phyloP scores from a whole-genome alignment of 2,329 filamentous ascomycete genomes.

The Dactylonectria estremocensis region DNA sequence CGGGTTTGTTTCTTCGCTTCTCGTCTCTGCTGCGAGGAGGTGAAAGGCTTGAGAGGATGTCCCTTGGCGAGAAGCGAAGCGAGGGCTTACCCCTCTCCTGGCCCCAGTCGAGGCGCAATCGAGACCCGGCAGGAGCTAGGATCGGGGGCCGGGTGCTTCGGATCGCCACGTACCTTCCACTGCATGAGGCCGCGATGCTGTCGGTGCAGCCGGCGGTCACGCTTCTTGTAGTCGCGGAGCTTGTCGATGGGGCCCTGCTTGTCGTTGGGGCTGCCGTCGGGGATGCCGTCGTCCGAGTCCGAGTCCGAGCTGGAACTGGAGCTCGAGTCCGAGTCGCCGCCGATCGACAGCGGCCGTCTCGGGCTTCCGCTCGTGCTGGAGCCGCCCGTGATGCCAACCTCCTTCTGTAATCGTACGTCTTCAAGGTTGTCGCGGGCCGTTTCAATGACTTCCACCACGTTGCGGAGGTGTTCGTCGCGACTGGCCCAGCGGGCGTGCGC shows the following conservation, averaged over 20 bases:
- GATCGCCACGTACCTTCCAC: conserved; percentile 65
- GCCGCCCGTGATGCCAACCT: conserved; percentile 53
- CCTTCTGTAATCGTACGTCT: conserved; percentile 51
- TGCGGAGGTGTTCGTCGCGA: conserved; percentile 52
- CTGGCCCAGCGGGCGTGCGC: conserved; percentile 56
- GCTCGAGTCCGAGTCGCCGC: conserved; percentile 38
- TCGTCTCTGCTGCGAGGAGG: conserved; percentile 5
- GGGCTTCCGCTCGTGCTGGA: conserved; percentile 15
- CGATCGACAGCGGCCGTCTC: conserved; percentile 37
- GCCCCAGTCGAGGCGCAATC: conserved; percentile 19
- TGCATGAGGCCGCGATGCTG: conserved; percentile 82
- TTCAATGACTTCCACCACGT: conserved; percentile 65
- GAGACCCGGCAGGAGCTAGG: conserved; percentile 26
- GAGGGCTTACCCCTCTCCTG: conserved; percentile 3
- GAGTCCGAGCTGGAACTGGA: conserved; percentile 51
- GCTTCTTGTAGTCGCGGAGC: conserved; percentile 72
- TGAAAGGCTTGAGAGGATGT: not conserved
- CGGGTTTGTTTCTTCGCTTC: not conserved
- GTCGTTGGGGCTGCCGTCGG: conserved; percentile 56
- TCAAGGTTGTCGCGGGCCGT: conserved; percentile 55
- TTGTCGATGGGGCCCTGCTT: conserved; percentile 64
- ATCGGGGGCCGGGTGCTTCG: conserved; percentile 10
- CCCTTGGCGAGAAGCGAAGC: conserved; percentile 7
- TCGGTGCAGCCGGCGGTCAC: conserved; percentile 73
- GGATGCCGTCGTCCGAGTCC: conserved; percentile 50